Conservation (phyloP, 2,329 filamentous ascomycete species). For the Fusarium continuum region DNA sequence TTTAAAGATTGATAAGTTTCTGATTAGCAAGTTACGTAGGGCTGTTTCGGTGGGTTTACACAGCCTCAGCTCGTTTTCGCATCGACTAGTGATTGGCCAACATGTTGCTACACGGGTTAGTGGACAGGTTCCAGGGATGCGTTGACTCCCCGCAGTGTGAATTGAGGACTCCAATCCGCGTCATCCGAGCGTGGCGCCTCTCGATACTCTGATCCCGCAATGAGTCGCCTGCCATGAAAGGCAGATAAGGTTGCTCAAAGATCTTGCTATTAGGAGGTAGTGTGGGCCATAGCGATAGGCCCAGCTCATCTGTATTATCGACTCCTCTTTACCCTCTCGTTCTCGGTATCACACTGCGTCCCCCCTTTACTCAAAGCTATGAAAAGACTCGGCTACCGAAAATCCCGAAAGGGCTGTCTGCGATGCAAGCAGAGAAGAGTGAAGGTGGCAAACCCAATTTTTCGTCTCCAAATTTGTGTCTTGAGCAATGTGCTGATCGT, state of each 20-base stretch:
- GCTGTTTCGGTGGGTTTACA: background rate
- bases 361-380: background rate
- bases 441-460: background rate
- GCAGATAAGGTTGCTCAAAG: background rate
- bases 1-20: background rate
- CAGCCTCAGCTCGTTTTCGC: background rate
- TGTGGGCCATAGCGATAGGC: background rate
- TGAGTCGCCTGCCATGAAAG: background rate
- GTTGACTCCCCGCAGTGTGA: background rate
- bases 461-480: background rate
- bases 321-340: background rate
- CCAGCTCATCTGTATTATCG: background rate
- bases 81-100: background rate
- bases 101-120: background rate
- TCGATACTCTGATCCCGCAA: background rate
- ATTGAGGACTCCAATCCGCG: background rate
- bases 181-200: background rate
- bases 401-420: conserved; percentile 11
- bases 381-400: conserved; percentile 15
- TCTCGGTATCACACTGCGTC: background rate
- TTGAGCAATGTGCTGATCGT: background rate
- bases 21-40: background rate
- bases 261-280: background rate
- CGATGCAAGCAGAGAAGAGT: conserved; percentile 16
- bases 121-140: background rate